Evolutionary conservation across 2,329 filamentous ascomycete genomes (phyloP), one percentile per base, ranked within the genome.

Genomic region (Tolypocladium endophyticum): DNA sequence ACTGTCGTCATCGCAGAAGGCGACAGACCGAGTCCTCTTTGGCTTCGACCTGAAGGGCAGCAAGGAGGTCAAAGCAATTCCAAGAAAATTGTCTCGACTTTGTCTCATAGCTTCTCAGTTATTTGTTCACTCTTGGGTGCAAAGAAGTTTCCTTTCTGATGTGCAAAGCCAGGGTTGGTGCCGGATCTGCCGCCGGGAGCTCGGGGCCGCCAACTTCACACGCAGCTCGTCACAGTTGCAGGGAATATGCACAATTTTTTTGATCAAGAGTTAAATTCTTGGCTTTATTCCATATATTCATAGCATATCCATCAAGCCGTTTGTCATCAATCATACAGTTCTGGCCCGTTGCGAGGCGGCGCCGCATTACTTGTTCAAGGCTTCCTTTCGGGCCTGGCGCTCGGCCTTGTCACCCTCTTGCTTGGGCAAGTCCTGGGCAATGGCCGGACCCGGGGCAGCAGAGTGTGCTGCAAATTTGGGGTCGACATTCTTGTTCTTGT

Each of bases 371-470:
- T 87, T 84, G 77, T 90, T 90, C 72, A 90, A 67, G 67, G 83
- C 83, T 70, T 85, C 76, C 62, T 84, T 85, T 71, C 83, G 86
- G 16, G 81, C 84, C 67, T 80, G 76, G 58, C 87, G 81, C 68
- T 90, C 87, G 70, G 88, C 87, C 73, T 87, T 88, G 61, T 81
- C 84, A 20, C 83, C 85, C 74, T 87, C 83, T 57, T 80, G 70
- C 39, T 73, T 73, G 20, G 79, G 78, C 74, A 85, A 79, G 61
- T 80, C 76, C 63, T 83, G 72, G 23, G 81, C 76, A 33, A 85
- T 66, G 35, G 75, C 84, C 20, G 85, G 85, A 39, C 85, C 85
- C 16, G 83, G 84, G 57, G 81, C 75, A 23, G 83, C 83, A 59
- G 79, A 70, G 68, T 81, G 77, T 41, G 81, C 76, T 58, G 77